Conservation (phyloP, 2,329 filamentous ascomycete species). For the Ophiocordyceps camponoti-saundersi region DNA sequence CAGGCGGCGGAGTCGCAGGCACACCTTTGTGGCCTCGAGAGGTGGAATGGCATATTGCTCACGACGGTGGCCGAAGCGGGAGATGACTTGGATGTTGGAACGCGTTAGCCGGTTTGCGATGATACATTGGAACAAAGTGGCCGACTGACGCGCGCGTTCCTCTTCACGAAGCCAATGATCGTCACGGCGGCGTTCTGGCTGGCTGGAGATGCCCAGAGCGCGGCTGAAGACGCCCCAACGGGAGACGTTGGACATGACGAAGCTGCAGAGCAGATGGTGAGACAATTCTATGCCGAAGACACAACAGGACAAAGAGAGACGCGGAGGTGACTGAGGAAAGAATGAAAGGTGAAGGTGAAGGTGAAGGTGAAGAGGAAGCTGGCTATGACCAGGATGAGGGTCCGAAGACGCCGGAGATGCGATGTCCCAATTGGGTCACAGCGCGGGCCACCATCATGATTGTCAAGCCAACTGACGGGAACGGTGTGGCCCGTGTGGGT, state of each 20-base stretch:
- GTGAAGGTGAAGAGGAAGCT: neutral
- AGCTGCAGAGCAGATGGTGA: neutral
- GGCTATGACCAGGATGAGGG: neutral
- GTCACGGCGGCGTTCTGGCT: conserved; percentile 6
- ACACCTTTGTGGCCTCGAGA: conserved; percentile 72
- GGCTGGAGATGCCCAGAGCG: conserved; percentile 10
- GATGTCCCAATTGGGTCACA: neutral
- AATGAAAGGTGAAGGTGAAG: neutral
- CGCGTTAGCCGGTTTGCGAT: neutral
- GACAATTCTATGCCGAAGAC: neutral
- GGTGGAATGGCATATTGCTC: conserved; percentile 54
- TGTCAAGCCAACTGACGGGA: too few species aligned
- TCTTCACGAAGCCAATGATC: conserved; percentile 23
- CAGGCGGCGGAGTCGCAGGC: conserved; percentile 76
- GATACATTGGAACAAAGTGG: neutral
- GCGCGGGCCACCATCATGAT: too few species aligned
- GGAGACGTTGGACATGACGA: conserved; percentile 5
- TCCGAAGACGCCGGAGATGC: neutral
- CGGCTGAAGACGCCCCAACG: conserved; percentile 15
- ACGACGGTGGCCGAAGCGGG: conserved; percentile 38
- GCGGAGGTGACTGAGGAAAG: neutral
- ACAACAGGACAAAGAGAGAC: neutral
- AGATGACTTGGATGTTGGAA: conserved; percentile 39
- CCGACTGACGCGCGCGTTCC: conserved; percentile 24
- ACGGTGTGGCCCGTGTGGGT: too few species aligned